A percentile compares a stretch with the other conserved stretches of the same genome.
phyloP scores from a whole-genome alignment of 495 filamentous ascomycete genomes.

The Cercophora newfieldiana region DNA sequence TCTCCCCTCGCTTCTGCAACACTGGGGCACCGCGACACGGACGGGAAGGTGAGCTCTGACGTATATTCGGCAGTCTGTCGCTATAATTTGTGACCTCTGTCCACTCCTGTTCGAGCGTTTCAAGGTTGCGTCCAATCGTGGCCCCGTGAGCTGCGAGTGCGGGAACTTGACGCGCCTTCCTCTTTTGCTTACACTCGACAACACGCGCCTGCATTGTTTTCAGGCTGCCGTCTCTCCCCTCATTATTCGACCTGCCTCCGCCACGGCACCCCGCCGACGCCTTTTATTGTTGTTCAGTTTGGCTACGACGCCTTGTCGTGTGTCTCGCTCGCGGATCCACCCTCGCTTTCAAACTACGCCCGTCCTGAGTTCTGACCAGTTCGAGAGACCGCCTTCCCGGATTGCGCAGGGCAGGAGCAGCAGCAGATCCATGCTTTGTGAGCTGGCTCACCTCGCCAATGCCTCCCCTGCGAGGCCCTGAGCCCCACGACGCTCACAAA shows the following conservation, averaged over 20 bases:
- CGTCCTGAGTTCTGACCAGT: not conserved
- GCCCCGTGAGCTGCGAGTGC: slow-evolving; percentile 24
- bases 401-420: not conserved
- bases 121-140: slow-evolving; percentile 16
- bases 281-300: not conserved
- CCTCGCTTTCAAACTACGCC: not conserved
- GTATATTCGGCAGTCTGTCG: slow-evolving; percentile 33
- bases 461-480: slow-evolving; percentile 9
- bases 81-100: slow-evolving; percentile 23
- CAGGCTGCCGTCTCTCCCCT: not conserved
- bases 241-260: not conserved
- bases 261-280: not conserved
- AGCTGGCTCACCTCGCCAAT: slow-evolving; percentile 12
- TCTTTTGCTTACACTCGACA: slow-evolving; percentile 20
- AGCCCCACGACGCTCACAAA: slow-evolving; percentile 6
- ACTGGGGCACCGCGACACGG: slow-evolving; percentile 11
- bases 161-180: slow-evolving; percentile 28
- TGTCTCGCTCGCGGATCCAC: not conserved
- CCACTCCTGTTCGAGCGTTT: slow-evolving; percentile 22
- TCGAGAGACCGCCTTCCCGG: not conserved
- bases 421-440: slow-evolving; percentile 2
- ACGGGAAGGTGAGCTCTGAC: slow-evolving; percentile 21
- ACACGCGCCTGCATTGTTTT: slow-evolving; percentile 25
- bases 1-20: slow-evolving; percentile 9
- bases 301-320: not conserved